These are phyloP conservation scores for Byssoonygena ceratinophila DNA, from an alignment of 2,329 filamentous ascomycete genomes.

Conservation along the genomic window DNA sequence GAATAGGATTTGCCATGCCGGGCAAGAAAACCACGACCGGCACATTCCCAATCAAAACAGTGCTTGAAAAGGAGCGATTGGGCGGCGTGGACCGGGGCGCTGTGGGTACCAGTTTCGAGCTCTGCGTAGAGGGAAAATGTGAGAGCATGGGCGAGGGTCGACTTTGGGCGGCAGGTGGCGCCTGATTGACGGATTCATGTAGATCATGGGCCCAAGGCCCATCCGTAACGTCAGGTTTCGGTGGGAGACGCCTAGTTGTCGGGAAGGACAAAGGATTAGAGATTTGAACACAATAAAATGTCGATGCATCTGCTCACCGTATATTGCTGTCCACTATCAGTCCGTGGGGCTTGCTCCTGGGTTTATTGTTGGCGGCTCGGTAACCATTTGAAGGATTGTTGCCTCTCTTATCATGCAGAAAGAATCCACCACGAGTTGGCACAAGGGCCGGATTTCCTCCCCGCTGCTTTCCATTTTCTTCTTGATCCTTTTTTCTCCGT, in stretches of 20 bases:
- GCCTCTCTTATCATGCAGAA: slow-evolving; percentile 87
- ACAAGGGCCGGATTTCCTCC: slow-evolving; percentile 89
- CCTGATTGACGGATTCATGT: slow-evolving; percentile 54
- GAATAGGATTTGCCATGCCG: slow-evolving; percentile 58
- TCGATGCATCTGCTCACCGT: slow-evolving; percentile 29
- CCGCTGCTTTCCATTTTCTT: slow-evolving; percentile 78
- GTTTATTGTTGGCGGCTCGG: slow-evolving; percentile 42
- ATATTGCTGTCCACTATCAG: slow-evolving; percentile 36
- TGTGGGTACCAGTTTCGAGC: slow-evolving; percentile 30
- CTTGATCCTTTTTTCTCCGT: slow-evolving; percentile 70
- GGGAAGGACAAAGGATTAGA: slow-evolving; percentile 8
- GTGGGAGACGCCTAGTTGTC: slow-evolving; percentile 31
- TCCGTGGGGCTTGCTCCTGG: slow-evolving; percentile 48
- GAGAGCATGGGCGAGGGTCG: slow-evolving; percentile 18
- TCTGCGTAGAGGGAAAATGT: slow-evolving; percentile 23
- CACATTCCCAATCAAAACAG: slow-evolving; percentile 71
- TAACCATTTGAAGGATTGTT: slow-evolving; percentile 70
- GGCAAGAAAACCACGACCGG: slow-evolving; percentile 74
- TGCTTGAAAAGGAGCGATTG: slow-evolving; percentile 70
- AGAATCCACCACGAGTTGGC: slow-evolving; percentile 87
- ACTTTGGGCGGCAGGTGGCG: slow-evolving; percentile 30
- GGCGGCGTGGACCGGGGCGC: slow-evolving; percentile 53
- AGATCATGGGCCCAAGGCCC: slow-evolving; percentile 89
- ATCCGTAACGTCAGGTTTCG: slow-evolving; percentile 48
- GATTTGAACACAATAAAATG: neutral